Evolutionary conservation across 352 stramenopile genomes (phyloP).

Genomic region (Phytophthora brassicae): DNA sequence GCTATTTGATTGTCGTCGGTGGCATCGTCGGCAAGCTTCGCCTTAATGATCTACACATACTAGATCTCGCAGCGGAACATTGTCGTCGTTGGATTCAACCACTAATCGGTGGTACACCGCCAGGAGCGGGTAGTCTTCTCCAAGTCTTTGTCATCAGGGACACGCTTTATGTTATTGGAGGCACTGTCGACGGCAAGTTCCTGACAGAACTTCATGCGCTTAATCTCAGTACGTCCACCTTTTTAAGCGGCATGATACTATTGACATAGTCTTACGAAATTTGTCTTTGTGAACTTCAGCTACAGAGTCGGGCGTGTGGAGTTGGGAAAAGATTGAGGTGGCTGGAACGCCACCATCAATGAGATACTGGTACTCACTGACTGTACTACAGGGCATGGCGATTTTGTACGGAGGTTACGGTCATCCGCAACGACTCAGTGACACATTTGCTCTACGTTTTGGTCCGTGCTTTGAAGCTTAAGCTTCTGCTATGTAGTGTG

Average conservation of each 20-base stretch:
- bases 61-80: conserved; percentile 36
- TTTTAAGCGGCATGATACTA: neutral
- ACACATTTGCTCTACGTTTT: conserved; percentile 61
- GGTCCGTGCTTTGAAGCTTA: conserved; percentile 25
- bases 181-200: conserved; percentile 62
- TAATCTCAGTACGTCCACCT: conserved; percentile 44
- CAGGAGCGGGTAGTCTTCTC: conserved; percentile 44
- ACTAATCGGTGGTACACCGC: conserved; percentile 34
- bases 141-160: conserved; percentile 56
- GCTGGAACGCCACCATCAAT: conserved; percentile 51
- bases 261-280: neutral
- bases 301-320: conserved; percentile 44
- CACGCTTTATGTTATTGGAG: conserved; percentile 54
- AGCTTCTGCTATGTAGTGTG: neutral
- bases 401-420: conserved; percentile 64
- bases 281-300: neutral
- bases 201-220: conserved; percentile 55
- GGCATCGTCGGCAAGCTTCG: conserved; percentile 60
- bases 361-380: conserved; percentile 64
- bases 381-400: conserved; percentile 41
- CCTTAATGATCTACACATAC: conserved; percentile 50
- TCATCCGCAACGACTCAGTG: conserved; percentile 46
- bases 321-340: conserved; percentile 52
- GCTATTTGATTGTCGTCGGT: conserved; percentile 54
- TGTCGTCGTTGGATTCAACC: conserved; percentile 40